phyloP scores from a whole-genome alignment of 108 stramenopile species.

The Epipyxis sp. region DNA sequence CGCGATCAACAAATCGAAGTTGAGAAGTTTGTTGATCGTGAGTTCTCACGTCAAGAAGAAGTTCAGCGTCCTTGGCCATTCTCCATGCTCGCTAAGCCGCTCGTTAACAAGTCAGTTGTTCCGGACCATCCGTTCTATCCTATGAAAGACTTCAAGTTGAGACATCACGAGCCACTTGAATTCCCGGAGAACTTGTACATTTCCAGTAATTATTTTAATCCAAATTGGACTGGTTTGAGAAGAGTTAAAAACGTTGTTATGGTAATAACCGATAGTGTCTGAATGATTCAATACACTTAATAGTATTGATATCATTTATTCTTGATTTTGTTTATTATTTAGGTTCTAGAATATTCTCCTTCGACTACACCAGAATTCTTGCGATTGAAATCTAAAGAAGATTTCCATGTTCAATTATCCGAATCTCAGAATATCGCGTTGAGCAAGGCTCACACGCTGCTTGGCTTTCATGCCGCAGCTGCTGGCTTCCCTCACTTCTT shows the following conservation, averaged over 20 bases:
- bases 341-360: constrained; percentile 41
- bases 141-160: constrained; percentile 30
- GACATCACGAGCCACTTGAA: constrained; percentile 34
- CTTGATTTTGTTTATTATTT: no score
- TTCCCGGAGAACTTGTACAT: constrained; percentile 32
- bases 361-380: background rate
- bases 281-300: no score
- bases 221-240: constrained; percentile 33
- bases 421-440: constrained; percentile 15
- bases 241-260: constrained; percentile 41
- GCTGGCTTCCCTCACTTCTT: constrained; percentile 17
- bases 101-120: background rate
- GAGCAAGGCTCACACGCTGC: constrained; percentile 32
- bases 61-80: constrained; percentile 38
- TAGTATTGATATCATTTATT: no score
- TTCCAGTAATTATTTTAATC: constrained; percentile 38
- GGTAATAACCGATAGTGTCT: no score
- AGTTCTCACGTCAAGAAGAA: constrained; percentile 43
- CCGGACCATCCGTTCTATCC: constrained; percentile 39
- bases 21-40: constrained; percentile 37
- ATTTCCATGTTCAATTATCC: background rate
- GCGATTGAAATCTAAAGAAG: background rate
- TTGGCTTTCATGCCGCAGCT: constrained; percentile 24
- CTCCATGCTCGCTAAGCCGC: constrained; percentile 1
- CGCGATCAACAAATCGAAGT: constrained; percentile 41